Evolutionary conservation across 352 stramenopile species (phyloP), one percentile per base, ranked within the genome.

Genomic region (Phytophthora multivora): DNA sequence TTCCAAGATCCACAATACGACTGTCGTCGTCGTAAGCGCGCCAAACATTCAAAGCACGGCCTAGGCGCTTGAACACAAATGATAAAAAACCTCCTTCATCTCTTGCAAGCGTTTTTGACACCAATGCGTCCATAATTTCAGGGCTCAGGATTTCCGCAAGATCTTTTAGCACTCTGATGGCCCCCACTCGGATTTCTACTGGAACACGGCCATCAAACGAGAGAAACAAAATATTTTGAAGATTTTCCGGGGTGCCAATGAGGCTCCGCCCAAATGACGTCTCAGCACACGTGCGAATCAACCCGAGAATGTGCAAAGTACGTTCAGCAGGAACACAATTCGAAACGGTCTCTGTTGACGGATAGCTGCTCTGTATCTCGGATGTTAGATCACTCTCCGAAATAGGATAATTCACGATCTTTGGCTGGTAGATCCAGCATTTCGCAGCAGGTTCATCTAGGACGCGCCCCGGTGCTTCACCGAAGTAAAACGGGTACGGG

Each of bases 401-500:
- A 43, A 86, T 63, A 7, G 79, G 52, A 41, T 68, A 78, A 38
- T 70, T 71, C 9, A 85, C 26, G 7, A 89, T 61, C 47, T 88
- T 75, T 0, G 83, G 83, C 31, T 83, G 56, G 45, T 77, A 86
- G 15, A 93, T 58, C 69, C 74, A 90, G 50, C 77, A 89, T 38
- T 78, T 83, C 15, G 86, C 83, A 1, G 80, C 72, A 43, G 71
- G 62, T 13, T 77, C 59, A 38, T 91, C 73, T 2, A 74, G 25
- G 18, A 87, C 71, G 3, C 82, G 77, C 45, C 62, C 50, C 12
- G 83, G 83, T 18, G 81, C 55, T 51, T 90, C 81, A 4, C 86
- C 86, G 54, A 94, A 81, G 46, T 85, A 91, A 28, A 91, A 86
- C 7, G 85, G 83, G 57, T 86, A 82, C 13, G 74, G 59, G 36